These are phyloP conservation scores for Ampelomyces quisqualis DNA, from an alignment of 2,329 filamentous ascomycete genomes.

Conservation along the genomic window DNA sequence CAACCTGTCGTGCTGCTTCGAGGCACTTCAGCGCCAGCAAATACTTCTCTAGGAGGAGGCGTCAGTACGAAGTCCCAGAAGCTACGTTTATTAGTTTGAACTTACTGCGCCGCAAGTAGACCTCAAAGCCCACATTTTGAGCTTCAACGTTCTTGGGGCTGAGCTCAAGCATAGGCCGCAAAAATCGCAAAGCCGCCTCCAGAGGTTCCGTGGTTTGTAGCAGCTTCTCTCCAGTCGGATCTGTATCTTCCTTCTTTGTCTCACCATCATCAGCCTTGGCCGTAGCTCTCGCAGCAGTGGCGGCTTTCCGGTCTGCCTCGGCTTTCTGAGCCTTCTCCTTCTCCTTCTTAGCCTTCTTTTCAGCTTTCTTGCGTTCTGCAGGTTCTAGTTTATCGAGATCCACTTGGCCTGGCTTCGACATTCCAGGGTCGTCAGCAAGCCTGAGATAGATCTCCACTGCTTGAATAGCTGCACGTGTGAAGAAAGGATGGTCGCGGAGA, in stretches of 20 bases:
- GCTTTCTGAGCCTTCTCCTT: conserved; percentile 70
- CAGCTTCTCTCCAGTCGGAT: conserved; percentile 79
- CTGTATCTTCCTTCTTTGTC: conserved; percentile 83
- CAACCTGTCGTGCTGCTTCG: conserved; percentile 68
- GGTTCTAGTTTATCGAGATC: conserved; percentile 55
- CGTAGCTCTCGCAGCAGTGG: conserved; percentile 62
- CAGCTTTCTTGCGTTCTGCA: conserved; percentile 77
- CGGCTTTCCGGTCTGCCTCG: conserved; percentile 75
- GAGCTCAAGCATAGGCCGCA: conserved; percentile 77
- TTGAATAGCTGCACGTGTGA: conserved; percentile 76
- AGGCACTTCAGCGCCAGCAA: conserved; percentile 85
- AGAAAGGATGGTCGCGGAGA: conserved; percentile 90
- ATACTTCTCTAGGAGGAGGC: conserved; percentile 67
- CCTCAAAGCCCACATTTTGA: conserved; percentile 85
- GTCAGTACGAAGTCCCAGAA: conserved; percentile 1
- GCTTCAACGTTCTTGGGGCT: conserved; percentile 78
- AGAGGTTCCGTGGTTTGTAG: conserved; percentile 80
- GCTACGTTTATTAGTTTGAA: conserved; percentile 12
- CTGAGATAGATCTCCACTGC: conserved; percentile 79
- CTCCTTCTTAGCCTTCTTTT: conserved; percentile 88
- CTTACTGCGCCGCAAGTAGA: conserved; percentile 81
- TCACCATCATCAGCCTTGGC: conserved; percentile 62
- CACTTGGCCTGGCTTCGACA: conserved; percentile 62
- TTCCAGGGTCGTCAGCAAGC: conserved; percentile 72
- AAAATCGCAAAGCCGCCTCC: conserved; percentile 82